Conservation (phyloP, 2,329 filamentous ascomycete genomes). For the Cercospora beticola region DNA sequence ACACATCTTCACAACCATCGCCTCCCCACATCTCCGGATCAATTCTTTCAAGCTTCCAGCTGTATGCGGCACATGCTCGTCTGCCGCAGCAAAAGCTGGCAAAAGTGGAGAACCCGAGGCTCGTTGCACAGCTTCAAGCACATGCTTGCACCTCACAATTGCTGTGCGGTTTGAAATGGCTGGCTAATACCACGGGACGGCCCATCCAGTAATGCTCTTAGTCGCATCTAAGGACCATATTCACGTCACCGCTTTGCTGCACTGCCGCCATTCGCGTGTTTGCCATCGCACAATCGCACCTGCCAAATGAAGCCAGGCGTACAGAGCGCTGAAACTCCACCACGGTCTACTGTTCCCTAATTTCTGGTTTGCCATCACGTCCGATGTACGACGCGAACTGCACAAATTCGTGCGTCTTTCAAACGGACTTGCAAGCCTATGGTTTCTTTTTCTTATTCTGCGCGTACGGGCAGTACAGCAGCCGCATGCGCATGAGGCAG, state of each 20-base stretch:
- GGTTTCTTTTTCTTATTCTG: background rate
- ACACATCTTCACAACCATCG: background rate
- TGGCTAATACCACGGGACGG: background rate
- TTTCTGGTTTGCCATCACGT: background rate
- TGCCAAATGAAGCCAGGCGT: background rate
- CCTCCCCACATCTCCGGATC: conserved; percentile 1
- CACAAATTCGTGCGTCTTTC: background rate
- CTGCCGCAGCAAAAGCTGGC: background rate
- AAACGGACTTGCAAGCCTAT: background rate
- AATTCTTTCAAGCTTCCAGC: background rate
- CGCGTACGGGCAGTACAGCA: background rate
- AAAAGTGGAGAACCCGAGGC: background rate
- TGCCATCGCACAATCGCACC: background rate
- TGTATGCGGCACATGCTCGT: conserved; percentile 2
- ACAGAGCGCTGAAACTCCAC: background rate
- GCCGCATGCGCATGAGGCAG: background rate
- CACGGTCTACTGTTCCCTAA: background rate
- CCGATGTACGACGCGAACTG: background rate
- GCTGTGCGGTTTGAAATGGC: background rate
- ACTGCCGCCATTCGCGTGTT: background rate
- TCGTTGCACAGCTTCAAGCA: conserved; percentile 4
- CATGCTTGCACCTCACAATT: background rate
- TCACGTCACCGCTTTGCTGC: background rate
- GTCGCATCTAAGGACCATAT: background rate
- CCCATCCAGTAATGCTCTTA: background rate